These are phyloP conservation scores for Gleditsia sinensis DNA, from an alignment of 306 rosid genomes.

Conservation along the genomic window DNA sequence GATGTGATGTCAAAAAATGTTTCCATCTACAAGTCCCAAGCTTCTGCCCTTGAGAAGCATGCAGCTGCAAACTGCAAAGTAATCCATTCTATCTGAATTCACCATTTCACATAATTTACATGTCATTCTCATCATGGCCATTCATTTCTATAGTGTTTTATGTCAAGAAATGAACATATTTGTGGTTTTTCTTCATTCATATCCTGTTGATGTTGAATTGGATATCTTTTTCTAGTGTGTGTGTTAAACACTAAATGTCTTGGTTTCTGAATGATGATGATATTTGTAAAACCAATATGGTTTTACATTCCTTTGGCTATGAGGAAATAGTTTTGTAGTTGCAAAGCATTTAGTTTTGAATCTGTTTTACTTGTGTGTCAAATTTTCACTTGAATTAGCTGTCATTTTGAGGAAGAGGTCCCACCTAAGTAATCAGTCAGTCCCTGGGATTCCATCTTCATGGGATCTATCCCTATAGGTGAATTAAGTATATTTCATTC, in stretches of 20 bases:
- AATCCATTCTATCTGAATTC: not conserved
- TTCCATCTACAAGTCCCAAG: constrained; percentile 92
- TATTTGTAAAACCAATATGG: not conserved
- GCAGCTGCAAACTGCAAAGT: constrained; percentile 98
- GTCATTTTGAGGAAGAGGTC: not conserved
- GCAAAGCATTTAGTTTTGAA: not conserved
- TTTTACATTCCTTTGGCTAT: too few relatives aligned
- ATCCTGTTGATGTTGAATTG: not conserved
- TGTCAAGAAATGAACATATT: not conserved
- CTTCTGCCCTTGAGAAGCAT: constrained; percentile 92
- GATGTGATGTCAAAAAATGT: constrained; percentile 97
- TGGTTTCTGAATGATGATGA: not conserved
- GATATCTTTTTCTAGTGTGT: not conserved
- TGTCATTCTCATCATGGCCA: not conserved
- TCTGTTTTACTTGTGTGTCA: not conserved
- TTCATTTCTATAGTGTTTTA: not conserved
- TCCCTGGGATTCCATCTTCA: not conserved
- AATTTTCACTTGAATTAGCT: constrained; percentile 8
- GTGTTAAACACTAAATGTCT: not conserved
- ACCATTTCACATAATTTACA: not conserved
- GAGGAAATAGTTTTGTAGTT: not conserved
- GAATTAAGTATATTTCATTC: not conserved
- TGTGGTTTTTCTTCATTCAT: not conserved
- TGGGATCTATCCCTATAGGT: not conserved
- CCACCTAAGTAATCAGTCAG: not conserved